Percentiles rank a stretch among this genome's conserved stretches.
These are phyloP conservation scores for Daldinia eschscholtzii DNA, from an alignment of 2,329 filamentous ascomycete species.

Conservation along the genomic window DNA sequence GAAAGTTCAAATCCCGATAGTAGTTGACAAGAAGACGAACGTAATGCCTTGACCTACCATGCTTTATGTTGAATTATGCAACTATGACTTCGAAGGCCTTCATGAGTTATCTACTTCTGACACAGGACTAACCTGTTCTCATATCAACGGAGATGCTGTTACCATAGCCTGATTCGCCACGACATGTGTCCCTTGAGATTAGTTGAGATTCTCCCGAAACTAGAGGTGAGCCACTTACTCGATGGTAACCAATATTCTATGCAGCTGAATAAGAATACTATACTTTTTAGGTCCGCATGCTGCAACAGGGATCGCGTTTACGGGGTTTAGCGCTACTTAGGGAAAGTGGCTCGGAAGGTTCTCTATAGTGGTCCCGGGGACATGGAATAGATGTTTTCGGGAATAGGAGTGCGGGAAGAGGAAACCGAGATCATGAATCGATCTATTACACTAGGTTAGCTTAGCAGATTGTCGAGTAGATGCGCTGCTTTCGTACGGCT, in stretches of 20 bases:
- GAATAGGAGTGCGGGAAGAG: background rate
- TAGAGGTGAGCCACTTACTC: background rate
- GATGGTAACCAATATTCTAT: background rate
- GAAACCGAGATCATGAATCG: background rate
- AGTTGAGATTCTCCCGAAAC: background rate
- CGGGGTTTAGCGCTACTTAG: background rate
- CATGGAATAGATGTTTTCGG: background rate
- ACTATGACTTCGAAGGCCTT: background rate
- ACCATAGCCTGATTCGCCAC: background rate
- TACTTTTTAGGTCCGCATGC: background rate
- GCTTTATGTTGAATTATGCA: background rate
- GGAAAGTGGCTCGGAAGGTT: background rate
- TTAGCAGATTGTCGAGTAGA: background rate
- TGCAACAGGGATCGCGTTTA: background rate
- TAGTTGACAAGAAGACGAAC: background rate
- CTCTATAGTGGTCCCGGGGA: background rate
- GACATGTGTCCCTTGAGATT: no score
- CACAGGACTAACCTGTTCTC: background rate
- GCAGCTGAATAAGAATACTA: background rate
- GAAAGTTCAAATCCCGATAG: background rate
- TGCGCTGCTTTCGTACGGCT: background rate
- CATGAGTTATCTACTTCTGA: background rate
- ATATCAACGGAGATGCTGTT: background rate
- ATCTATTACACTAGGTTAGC: no score
- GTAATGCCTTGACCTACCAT: background rate